Base-by-base conservation (phyloP, 2,329 filamentous ascomycete genomes). In the Dothideomycetes sp. region DNA sequence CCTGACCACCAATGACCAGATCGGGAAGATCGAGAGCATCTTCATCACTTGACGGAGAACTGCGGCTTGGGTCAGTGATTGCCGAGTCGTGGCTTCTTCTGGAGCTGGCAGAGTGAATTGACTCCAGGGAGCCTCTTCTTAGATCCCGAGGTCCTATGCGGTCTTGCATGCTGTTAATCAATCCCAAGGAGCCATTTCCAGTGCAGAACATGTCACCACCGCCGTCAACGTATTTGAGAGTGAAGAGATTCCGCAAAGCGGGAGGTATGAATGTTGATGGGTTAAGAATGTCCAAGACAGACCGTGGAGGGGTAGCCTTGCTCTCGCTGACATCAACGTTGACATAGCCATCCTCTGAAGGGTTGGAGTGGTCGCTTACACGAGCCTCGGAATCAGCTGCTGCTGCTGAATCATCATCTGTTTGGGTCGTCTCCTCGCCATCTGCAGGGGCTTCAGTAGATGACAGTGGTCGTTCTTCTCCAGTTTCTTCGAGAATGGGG, bases 261-360 rank as follows among this genome's bases (percentile, higher is more conserved):
- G 73, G 64, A 1, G 75, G 72, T 17, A 96, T 72, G 46, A 75
- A 79, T 40, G 58, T 66, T 42, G 64, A 49, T 61, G 71, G 48
- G 64, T 62, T 47, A 65, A 67, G 68, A 65, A 85, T 47, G 60
- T 65, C 3, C 72, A 45, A 75, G 19, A 70, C 65, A 48, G 56
- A 27, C n/a, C 24, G n/a, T 9, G 38, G 22, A 12, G 38, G 38
- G n/a, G 38, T 29, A n/a, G 32, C 35, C 8, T 45, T 43, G 22
- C 42, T 40, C 10, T 45, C 44, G 8, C 41, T 37, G 19, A 41
- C 39, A 1, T 83, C 84, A 12, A 98, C 79, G 54, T 95, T 84
- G 4, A 96, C 84, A 52, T 95, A 77, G 45, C 85, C 85, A 45
- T 95, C 88, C 57, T 95, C 89, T 8, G 86, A 84, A 56, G 88